Percentiles rank a stretch among this genome's conserved stretches.
Evolutionary conservation across 2,329 filamentous ascomycete species (phyloP).

Genomic region (Colletotrichum siamense): DNA sequence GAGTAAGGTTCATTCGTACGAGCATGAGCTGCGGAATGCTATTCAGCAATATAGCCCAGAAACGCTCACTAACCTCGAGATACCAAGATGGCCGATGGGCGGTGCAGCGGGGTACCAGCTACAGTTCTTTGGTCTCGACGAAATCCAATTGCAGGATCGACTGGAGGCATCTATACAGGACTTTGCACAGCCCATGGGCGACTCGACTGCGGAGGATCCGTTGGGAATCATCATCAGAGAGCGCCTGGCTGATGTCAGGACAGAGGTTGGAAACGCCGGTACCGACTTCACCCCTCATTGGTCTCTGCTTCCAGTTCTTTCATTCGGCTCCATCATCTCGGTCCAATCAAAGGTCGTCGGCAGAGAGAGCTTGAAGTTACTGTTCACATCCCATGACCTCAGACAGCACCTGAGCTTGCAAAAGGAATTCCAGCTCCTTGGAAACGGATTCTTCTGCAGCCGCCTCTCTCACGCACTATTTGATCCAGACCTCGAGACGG

Average conservation of each 20-base stretch:
- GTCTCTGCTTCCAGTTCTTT: slow-evolving; percentile 71
- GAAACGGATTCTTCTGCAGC: slow-evolving; percentile 83
- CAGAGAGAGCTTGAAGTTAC: slow-evolving; percentile 72
- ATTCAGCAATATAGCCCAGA: slow-evolving; percentile 26
- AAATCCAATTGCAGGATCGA: slow-evolving; percentile 50
- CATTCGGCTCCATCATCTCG: slow-evolving; percentile 75
- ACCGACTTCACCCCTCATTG: slow-evolving; percentile 55
- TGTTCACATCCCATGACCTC: slow-evolving; percentile 78
- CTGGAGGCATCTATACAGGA: slow-evolving; percentile 57
- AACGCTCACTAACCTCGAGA: not conserved
- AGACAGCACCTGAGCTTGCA: slow-evolving; percentile 77
- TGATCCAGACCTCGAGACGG: slow-evolving; percentile 79
- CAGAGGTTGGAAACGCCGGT: slow-evolving; percentile 10
- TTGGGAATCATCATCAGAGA: slow-evolving; percentile 27
- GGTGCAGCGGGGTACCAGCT: slow-evolving; percentile 30
- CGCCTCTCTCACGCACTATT: slow-evolving; percentile 85
- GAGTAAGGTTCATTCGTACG: slow-evolving; percentile 59
- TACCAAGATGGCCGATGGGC: not conserved
- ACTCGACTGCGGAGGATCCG: slow-evolving; percentile 25
- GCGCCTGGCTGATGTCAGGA: slow-evolving; percentile 33
- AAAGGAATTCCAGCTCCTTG: slow-evolving; percentile 81
- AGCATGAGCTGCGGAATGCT: slow-evolving; percentile 42
- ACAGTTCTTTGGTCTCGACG: slow-evolving; percentile 55
- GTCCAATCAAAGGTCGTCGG: slow-evolving; percentile 81
- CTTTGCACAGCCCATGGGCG: slow-evolving; percentile 40